Base-by-base conservation (phyloP, 371 early-diverging fungal species). In the Sporodiniella umbellata region DNA sequence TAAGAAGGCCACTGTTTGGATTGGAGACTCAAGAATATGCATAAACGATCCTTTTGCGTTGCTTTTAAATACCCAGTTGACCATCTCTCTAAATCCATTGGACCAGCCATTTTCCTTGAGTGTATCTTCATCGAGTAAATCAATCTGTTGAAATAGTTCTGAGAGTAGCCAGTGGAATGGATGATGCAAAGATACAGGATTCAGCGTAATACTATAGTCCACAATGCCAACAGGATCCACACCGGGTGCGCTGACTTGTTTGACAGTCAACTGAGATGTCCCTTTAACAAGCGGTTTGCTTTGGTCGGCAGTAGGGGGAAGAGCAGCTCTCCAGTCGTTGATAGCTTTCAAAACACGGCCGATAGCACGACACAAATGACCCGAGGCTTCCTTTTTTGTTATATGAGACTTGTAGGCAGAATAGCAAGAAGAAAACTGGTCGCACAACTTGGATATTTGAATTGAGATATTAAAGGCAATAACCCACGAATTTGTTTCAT, bases 111-210 rank as follows among this genome's bases (percentile, higher is more conserved):
- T 48, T 43, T 72, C 75, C 31, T 64, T 72, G n/a, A 83, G 59
- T 4, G 70, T 58, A 5, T 60, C 56, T 15, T 86, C 81, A 18
- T 78, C 72, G 25, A 89, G 58, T 17, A 82, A 69, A 22, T 81
- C 67, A 8, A 92, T 77, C 50, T 86, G 80, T 45, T 87, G 83
- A 53, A 93, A 69, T 31, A 94, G 60, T 51, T 86, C 83, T 0
- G 92, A 86, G 52, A 94, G 68, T 35, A 95, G 76, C 95, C 98
- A 95, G 53, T 95, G 94, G 53, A 93, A 74, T 5, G 95, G 94
- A 62, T 93, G 87, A 55, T 93, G 92, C 66, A 94, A 89, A 11
- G 93, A 89, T 8, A 94, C 84, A 4, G 87, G 84, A 24, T 84
- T 66, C 11, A 57, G 59, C 3, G 88, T 57, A 8, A 94, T 83